Evolutionary conservation across 2,329 filamentous ascomycete genomes (phyloP), one percentile per base, ranked within the genome.

Genomic region (Claviceps arundinis): DNA sequence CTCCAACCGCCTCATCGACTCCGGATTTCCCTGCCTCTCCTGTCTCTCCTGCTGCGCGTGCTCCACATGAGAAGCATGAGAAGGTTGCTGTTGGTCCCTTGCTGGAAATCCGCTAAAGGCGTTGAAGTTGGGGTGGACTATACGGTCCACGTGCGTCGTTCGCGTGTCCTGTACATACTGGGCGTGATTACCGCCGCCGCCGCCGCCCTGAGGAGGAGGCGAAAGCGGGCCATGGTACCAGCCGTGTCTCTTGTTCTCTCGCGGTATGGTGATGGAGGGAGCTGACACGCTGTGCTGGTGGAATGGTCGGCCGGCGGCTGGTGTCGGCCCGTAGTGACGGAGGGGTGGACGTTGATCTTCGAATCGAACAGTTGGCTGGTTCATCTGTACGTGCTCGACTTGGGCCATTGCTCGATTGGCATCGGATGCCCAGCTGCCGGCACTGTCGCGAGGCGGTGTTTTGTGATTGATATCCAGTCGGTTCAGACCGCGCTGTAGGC

Each of bases 151-250:
- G 46, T 74, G 73, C 2, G 72, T 68, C 34, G 64, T 63, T 37
- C 67, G 63, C 2, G 60, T 56, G n/a, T 68, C 65, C 22, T 64
- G 61, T 14, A 59, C 54, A 1, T 57, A 59, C 1, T 60, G 57
- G 3, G 17, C 8, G 5, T 42, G 22, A 22, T 22, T 22, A 22
- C 22, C 22, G 22, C 26, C 26, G 13, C 61, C 62, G 5, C 65
- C 62, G 5, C 65, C 70, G 17, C 16, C 22, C 14, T 30, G 43
- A 30, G 68, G 66, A 14, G 70, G 67, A 2, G 65, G 61, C 0
- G 66, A 62, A 13, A 67, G 62, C 0, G 75, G 74, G 0, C 75
- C 75, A 42, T 87, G 80, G 59, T 88, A 88, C 84, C 85, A 89
- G 1, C 76, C 85, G 54, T 84, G 81, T 2, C 85, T 77, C 61